Base-by-base conservation (phyloP, 129 eudicot genomes). In the Helianthus annuus region DNA sequence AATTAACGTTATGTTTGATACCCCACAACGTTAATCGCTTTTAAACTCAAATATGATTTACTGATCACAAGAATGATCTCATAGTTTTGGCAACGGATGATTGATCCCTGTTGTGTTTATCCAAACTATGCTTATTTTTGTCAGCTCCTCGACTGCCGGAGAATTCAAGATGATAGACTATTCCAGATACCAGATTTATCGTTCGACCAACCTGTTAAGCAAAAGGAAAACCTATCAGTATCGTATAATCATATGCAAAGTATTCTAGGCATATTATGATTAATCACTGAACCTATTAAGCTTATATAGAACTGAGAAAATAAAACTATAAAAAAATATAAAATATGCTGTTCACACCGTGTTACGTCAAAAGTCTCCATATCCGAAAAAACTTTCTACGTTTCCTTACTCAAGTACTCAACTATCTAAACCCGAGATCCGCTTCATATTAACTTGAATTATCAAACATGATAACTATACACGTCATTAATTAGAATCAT, bases 51-150 rank as follows among this genome's bases (percentile, higher is more conserved):
- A 53, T 63, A 64, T 57, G 76, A 69, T 72, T 17, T 53, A 14
- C 19, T 51, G 65, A 68, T 84, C 76, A 77, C 61, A 77, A 75
- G 61, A 24, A 68, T 27, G 70, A 71, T 55, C 75, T 32, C 86
- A 78, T 72, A 48, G 36, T 87, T 87, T 42, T 87, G 71, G 74
- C 81, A 19, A 64, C 22, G 5, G 45, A 36, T 69, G 32, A 77
- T 46, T 64, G 72, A 76, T 67, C 29, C 73, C 82, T 78, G 78
- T 17, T 40, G 15, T 7, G 6, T 16, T 54, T 66, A 29, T 58
- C 39, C 61, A 44, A 66, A 76, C 40, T 76, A 63, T 68, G 75
- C 45, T 62, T 39, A 64, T 1, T 2, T 32, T 32, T 3, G 36
- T 32, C 36, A 0, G 36, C 36, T 32, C 36, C 36, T 32, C 36